Base-by-base conservation (phyloP, 768 basidiomycete genomes). In the Kwoniella bestiolae region DNA sequence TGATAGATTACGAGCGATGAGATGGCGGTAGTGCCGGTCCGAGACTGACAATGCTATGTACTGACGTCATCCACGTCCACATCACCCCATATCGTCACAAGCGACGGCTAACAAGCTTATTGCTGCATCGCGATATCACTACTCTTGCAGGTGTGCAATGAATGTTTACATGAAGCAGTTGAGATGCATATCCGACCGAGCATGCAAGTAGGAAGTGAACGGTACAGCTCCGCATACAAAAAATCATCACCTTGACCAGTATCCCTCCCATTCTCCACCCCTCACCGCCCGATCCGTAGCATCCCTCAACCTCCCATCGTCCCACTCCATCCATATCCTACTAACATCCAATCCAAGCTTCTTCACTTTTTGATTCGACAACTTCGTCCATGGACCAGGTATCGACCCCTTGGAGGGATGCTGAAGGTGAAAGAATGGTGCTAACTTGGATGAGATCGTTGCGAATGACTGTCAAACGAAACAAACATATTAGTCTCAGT, bases 371-470 rank as follows among this genome's bases (percentile, higher is more conserved):
- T 63, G 35, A 34, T 60, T 21, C n/a, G 62, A 21, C 11, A 96
- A 82, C 76, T 86, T 90, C 57, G 83, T 80, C 82, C 88, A 97
- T 25, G 94, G 94, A 0, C 94, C 95, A 16, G 83, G 82, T 32
- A 94, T 75, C 60, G 84, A 82, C 8, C 93, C 94, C 52, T 88
- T 89, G 29, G 83, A 82, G n/a, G 91, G 84, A 78, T 96, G 93
- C 9, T 81, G 83, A 49, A 94, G 84, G 73, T 83, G 84, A 82
- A 96, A 97, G 82, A 88, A 96, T 21, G 93, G 92, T 9, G 85
- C 81, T 6, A 95, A 83, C 25, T 89, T 87, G 18, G 86, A 84
- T 64, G 84, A 83, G 52, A 92, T 79, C 49, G 83, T 74, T 41
- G 81, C 51, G 68, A 87, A 77, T n/a, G 83, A 79, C 88, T 89